phyloP scores from a whole-genome alignment of 768 basidiomycete genomes.

The Mycena kentingensis region DNA sequence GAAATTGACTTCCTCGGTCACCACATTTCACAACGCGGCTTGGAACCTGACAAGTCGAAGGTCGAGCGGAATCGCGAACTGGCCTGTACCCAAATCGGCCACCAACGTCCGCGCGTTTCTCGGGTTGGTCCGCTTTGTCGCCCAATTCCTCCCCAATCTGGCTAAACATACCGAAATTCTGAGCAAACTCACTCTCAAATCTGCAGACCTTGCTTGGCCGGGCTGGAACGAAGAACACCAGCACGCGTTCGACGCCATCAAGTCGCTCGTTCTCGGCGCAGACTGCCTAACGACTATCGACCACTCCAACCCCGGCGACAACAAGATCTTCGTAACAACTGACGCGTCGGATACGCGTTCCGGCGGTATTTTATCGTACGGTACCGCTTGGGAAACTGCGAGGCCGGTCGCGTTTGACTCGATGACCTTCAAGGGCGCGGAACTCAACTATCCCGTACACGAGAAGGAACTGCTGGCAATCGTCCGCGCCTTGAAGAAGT shows the following conservation, averaged over 20 bases:
- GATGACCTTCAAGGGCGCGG: no score
- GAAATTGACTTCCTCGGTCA: slow-evolving; percentile 29
- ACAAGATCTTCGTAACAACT: slow-evolving; percentile 33
- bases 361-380: slow-evolving; percentile 30
- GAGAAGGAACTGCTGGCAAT: slow-evolving; percentile 35
- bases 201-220: neutral
- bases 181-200: neutral
- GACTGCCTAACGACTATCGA: slow-evolving; percentile 33
- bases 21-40: slow-evolving; percentile 26
- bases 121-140: slow-evolving; percentile 24
- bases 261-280: slow-evolving; percentile 23
- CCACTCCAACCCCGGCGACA: slow-evolving; percentile 29
- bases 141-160: slow-evolving; percentile 24
- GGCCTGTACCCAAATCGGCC: slow-evolving; percentile 14
- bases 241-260: slow-evolving; percentile 31
- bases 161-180: slow-evolving; percentile 13
- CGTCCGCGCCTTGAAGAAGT: slow-evolving; percentile 25
- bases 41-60: slow-evolving; percentile 24
- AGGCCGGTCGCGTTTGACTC: no score
- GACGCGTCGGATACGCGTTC: slow-evolving; percentile 30
- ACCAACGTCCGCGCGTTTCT: slow-evolving; percentile 28
- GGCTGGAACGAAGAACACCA: slow-evolving; percentile 26
- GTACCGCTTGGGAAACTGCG: slow-evolving; percentile 25
- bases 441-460: no score
- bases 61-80: slow-evolving; percentile 22